Base-by-base conservation (phyloP, 202 grass and related monocot genomes). In the Brachypodium distachyon region DNA sequence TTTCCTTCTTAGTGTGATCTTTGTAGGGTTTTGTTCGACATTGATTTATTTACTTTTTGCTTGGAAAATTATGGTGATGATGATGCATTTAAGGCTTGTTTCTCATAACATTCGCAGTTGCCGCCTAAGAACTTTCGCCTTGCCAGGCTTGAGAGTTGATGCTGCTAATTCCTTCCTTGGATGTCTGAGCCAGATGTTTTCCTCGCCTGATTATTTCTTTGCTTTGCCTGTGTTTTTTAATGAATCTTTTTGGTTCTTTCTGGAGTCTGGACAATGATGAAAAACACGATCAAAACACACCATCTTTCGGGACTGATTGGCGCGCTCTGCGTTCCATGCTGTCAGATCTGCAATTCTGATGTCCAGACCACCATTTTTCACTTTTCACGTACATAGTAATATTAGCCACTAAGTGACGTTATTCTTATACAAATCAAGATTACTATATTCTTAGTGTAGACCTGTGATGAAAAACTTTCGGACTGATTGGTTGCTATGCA, bases 21-120 rank as follows among this genome's bases (percentile, higher is more conserved):
- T n/a, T n/a, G n/a, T n/a, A n/a, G n/a, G n/a, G n/a, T n/a, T n/a
- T n/a, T n/a, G n/a, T n/a, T n/a, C n/a, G n/a, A n/a, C n/a, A n/a
- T n/a, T n/a, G n/a, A n/a, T n/a, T n/a, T n/a, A n/a, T n/a, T n/a
- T n/a, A n/a, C n/a, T n/a, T n/a, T n/a, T n/a, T n/a, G n/a, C n/a
- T n/a, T 3, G 90, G 28, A 9, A 68, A 96, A 53, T 72, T n/a
- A 38, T 65, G 72, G 78, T 3, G 3, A 38, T 77, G 84, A 77
- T 73, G 86, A 73, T 49, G 63, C 19, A 69, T 1, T 22, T 0
- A 72, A 85, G 89, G 81, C 88, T 88, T 86, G 89, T 84, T 88
- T 87, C 89, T 88, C 82, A 67, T 1, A 80, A 86, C 78, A 82
- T 86, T 82, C 78, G 78, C 84, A 82, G 78, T 82, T 71, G 78